Evolutionary conservation across 2,329 filamentous ascomycete species (phyloP), one percentile per base, ranked within the genome.

Genomic region (Diplodia seriata): DNA sequence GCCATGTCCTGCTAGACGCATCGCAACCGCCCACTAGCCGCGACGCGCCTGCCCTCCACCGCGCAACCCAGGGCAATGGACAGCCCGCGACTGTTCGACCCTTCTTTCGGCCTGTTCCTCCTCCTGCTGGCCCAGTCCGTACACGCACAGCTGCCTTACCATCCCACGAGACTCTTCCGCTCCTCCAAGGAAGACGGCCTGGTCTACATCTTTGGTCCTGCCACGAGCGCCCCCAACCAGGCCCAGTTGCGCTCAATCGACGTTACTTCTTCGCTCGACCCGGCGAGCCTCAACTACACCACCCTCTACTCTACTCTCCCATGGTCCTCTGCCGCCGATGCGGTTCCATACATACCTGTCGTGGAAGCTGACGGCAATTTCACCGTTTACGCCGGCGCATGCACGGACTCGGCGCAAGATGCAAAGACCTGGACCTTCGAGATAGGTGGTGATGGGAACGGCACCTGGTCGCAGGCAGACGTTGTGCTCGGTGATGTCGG

Each of bases 371-470:
- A 87, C 73, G 92, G 92, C 18, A 87, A 89, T 12, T 85, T 97
- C 33, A 85, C 88, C 2, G 88, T 95, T 1, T 90, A 93, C 67
- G 84, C 89, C 0, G 94, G 94, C 2, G 84, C 90, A 70, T 97
- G 94, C 75, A 80, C 85, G 0, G 79, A 81, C 36, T 80, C 84
- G 2, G 81, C 80, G 4, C 80, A 78, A 47, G 84, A 80, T 51
- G 78, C 86, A 14, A 78, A 85, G 40, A 74, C 96, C 67, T 97
- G 92, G 92, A 87, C 82, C 26, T 94, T 90, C 72, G 82, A 81
- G 9, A 82, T 86, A 2, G 79, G 82, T 14, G 73, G 76, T 9
- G 76, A 78, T 18, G 83, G 82, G 18, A 85, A 84, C 75, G 86
- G 86, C 14, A 85, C 81, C 53, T 91, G 89, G 89, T 76, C 74